Percentiles rank a stretch among this genome's conserved stretches.
phyloP scores from a whole-genome alignment of 306 rosid genomes.

The Herpetospermum pedunculosum region DNA sequence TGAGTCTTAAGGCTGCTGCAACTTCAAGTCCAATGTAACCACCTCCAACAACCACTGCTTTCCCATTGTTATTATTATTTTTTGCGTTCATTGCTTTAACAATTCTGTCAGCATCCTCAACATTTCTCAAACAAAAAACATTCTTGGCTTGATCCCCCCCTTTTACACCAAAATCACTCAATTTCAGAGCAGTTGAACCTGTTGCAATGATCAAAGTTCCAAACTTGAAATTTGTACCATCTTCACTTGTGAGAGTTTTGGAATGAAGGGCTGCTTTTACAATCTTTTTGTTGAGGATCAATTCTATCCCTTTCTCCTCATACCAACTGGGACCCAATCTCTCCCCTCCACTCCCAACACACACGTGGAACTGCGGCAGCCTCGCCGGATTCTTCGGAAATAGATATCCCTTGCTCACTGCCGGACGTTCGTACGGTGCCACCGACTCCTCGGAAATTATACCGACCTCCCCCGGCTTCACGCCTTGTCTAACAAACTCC shows the following conservation, averaged over 20 bases:
- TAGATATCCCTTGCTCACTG: conserved; percentile 33
- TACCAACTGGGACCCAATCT: conserved; percentile 31
- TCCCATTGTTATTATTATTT: conserved; percentile 23
- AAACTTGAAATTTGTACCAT: conserved; percentile 16
- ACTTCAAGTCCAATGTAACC: conserved; percentile 41
- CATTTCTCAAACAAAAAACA: conserved; percentile 33
- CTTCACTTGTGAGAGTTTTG: conserved; percentile 16
- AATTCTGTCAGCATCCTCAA: conserved; percentile 27
- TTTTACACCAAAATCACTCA: conserved; percentile 19
- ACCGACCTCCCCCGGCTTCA: conserved; percentile 22
- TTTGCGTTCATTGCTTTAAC: conserved; percentile 19
- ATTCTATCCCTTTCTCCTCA: conserved; percentile 20
- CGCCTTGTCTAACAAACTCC: conserved; percentile 25
- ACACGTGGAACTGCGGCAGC: conserved; percentile 31
- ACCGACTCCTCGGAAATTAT: conserved; percentile 33
- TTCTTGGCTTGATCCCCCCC: conserved; percentile 28
- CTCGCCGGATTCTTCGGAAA: conserved; percentile 24
- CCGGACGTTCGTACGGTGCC: conserved; percentile 39
- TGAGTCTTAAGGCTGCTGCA: conserved; percentile 29
- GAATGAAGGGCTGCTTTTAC: conserved; percentile 13
- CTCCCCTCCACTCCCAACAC: conserved; percentile 42
- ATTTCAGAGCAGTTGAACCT: conserved; percentile 17
- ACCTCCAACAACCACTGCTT: conserved; percentile 33
- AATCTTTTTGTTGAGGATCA: conserved; percentile 31
- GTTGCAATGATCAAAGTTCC: conserved; percentile 27